Base-by-base conservation (phyloP, 2,329 filamentous ascomycete genomes). In the Verruconis gallopava region DNA sequence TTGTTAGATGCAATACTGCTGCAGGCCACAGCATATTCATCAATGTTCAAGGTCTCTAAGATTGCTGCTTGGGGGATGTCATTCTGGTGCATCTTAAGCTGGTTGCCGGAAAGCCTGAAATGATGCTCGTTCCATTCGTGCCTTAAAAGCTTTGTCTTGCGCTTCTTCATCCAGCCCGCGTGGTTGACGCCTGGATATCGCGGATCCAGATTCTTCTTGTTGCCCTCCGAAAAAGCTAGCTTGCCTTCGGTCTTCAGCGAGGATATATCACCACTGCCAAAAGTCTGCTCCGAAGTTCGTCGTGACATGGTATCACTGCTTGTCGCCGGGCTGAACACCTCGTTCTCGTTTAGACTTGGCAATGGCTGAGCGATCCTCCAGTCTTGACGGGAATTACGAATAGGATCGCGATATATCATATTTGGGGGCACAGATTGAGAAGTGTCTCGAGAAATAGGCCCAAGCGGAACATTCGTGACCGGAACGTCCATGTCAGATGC, bases 101-200 rank as follows among this genome's bases (percentile, higher is more conserved):
- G 58, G 0, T 67, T 69, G 49, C 66, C 68, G 37, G 79, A 78
- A 48, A 95, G 79, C 19, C 84, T 85, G 59, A 91, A 93, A 66
- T 89, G 91, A 51, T 85, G 81, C 58, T 93, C 84, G 55, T 86
- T 77, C 88, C 88, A 95, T 65, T 95, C 88, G 60, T 93, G 84
- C 34, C 85, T 83, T 46, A 94, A 74, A 68, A 94, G 78, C 55
- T 78, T 79, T 22, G 81, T 93, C 66, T 85, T 85, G 56, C 89
- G 84, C 70, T 93, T 94, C 70, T 85, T 88, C 77, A 98, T 93
- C 61, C 79, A 86, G 1, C 91, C 91, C 38, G 83, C 75, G 60
- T 88, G 84, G 22, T 75, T 74, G 48, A 81, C 63, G 44, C 76
- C 75, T 18, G 56, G 53, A 49, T 62, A 63, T 21, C 42, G 22